Evolutionary conservation across 106 monocot species (phyloP).

Genomic region (Platanthera guangdongensis): DNA sequence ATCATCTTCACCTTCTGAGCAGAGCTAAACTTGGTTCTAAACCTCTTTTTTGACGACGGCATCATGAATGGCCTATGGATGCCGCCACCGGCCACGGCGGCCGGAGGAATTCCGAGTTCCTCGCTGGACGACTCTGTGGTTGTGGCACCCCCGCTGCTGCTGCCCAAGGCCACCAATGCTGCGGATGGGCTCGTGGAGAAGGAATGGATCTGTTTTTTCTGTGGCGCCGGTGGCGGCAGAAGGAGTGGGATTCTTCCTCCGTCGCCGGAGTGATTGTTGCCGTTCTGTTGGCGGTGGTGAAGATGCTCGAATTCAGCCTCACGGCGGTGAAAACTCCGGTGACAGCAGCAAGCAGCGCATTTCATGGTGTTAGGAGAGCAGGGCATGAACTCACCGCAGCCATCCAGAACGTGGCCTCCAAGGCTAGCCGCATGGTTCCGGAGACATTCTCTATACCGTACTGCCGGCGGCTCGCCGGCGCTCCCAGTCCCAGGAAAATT

Average conservation of each 20-base stretch:
- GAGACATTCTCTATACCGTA: constrained; percentile 39
- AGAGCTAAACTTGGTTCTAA: constrained; percentile 46
- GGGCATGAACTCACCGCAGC: constrained; percentile 60
- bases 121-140: constrained; percentile 42
- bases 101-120: constrained; percentile 10
- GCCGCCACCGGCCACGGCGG: not conserved
- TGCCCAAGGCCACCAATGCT: constrained; percentile 5
- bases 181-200: constrained; percentile 1
- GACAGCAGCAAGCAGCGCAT: constrained; percentile 82
- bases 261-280: not conserved
- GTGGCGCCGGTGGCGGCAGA: not conserved
- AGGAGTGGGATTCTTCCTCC: constrained; percentile 13
- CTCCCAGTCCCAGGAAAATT: not conserved
- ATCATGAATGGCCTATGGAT: not conserved
- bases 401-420: constrained; percentile 50
- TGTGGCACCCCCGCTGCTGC: constrained; percentile 6
- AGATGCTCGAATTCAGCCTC: constrained; percentile 3
- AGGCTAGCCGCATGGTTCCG: constrained; percentile 51
- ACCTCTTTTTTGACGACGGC: constrained; percentile 36
- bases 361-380: constrained; percentile 22
- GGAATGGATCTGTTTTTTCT: constrained; percentile 5
- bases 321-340: constrained; percentile 74
- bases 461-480: not conserved
- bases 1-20: constrained; percentile 58
- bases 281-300: constrained; percentile 3